Evolutionary conservation across 495 filamentous ascomycete species (phyloP).

Genomic region (Opeltia flavorubescens): DNA sequence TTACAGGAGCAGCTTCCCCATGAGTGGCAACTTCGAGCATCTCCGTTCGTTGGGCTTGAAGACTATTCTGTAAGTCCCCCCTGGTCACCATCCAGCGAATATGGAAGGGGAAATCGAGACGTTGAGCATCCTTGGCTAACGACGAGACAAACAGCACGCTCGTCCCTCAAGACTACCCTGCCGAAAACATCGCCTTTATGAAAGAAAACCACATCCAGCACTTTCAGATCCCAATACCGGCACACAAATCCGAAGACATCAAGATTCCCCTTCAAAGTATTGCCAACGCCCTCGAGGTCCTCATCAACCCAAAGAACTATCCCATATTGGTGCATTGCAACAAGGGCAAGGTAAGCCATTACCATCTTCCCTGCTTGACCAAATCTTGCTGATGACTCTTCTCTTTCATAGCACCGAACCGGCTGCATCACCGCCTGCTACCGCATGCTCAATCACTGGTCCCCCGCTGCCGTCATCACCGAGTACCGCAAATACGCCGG

Average conservation of each 20-base stretch:
- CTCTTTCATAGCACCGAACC: constrained; percentile 50
- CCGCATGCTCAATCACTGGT: constrained; percentile 50
- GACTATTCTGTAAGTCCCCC: constrained; percentile 52
- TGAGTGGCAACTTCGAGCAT: constrained; percentile 46
- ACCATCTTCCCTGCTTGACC: background rate
- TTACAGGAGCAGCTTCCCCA: constrained; percentile 66
- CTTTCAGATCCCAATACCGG: constrained; percentile 51
- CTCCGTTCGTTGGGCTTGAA: constrained; percentile 50
- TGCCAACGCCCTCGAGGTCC: constrained; percentile 44
- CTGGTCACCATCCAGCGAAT: no score
- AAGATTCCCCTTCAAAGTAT: constrained; percentile 45
- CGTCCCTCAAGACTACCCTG: constrained; percentile 49
- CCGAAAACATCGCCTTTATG: constrained; percentile 47
- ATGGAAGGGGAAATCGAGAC: no score
- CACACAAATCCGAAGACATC: constrained; percentile 52
- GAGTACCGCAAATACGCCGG: constrained; percentile 53
- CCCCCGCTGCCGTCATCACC: constrained; percentile 35
- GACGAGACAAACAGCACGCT: constrained; percentile 44
- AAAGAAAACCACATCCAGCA: constrained; percentile 48
- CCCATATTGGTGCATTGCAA: constrained; percentile 80
- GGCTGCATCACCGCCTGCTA: constrained; percentile 66
- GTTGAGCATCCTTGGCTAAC: no score
- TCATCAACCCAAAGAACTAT: constrained; percentile 52
- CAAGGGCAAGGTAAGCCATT: constrained; percentile 55
- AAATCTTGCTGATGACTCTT: constrained; percentile 2